These are phyloP conservation scores for Fusarium nurragi DNA, from an alignment of 2,329 filamentous ascomycete genomes.

Conservation along the genomic window DNA sequence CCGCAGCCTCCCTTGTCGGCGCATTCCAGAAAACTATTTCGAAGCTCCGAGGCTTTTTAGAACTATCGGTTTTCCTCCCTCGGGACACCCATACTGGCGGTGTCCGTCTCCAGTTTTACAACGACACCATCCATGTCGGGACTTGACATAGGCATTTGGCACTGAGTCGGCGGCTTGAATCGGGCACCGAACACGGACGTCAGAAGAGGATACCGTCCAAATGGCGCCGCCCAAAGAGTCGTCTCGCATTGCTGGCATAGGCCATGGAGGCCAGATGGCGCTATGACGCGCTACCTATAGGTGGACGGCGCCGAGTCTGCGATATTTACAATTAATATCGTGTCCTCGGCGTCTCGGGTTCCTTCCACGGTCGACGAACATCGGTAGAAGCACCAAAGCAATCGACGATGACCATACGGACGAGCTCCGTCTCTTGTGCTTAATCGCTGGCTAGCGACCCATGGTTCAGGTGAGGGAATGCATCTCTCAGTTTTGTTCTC, in stretches of 20 bases:
- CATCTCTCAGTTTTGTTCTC: too few species aligned
- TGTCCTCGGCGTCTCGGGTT: not conserved
- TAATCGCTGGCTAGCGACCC: too few species aligned
- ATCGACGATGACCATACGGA: conserved; percentile 17
- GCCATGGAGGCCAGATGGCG: conserved; percentile 5
- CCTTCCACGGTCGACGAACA: conserved; percentile 19
- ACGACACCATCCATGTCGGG: conserved; percentile 17
- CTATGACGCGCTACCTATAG: conserved; percentile 11
- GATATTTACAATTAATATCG: conserved; percentile 9
- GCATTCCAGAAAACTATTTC: conserved; percentile 30
- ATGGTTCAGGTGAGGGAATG: too few species aligned
- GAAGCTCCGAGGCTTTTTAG: conserved; percentile 20
- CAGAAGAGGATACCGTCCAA: conserved; percentile 10
- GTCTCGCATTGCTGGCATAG: conserved; percentile 8
- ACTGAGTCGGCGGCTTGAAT: conserved; percentile 21
- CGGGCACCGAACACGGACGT: conserved; percentile 13
- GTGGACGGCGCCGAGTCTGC: conserved; percentile 25
- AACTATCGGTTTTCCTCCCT: conserved; percentile 26
- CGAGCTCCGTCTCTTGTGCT: not conserved
- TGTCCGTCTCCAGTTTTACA: conserved; percentile 24
- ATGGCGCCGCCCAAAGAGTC: not conserved
- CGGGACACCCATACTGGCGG: conserved; percentile 16
- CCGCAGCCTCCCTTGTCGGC: conserved; percentile 12
- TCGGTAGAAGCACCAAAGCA: conserved; percentile 11
- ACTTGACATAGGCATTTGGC: conserved; percentile 17